Base-by-base conservation (phyloP, 2,329 filamentous ascomycete species). In the Myriangium duriaei region DNA sequence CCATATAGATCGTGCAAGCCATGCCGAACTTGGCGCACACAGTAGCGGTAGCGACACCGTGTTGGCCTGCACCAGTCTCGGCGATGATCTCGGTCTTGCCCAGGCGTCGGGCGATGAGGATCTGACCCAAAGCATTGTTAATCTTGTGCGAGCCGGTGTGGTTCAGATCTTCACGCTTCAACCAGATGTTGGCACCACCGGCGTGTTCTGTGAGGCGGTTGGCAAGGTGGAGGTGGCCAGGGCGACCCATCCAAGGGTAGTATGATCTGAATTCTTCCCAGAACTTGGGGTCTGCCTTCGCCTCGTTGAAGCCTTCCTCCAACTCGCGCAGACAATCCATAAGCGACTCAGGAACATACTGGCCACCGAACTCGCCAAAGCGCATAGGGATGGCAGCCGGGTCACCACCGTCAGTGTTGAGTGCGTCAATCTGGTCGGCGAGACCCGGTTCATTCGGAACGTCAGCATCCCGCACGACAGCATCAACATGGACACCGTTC, bases 141-240 rank as follows among this genome's bases (percentile, higher is more conserved):
- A 98, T 96, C 73, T 98, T 98, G 71, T 98, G 91, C 45, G 83
- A 92, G 48, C 91, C 91, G 6, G 91, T 96, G 59, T 98, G 91
- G 63, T 96, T 96, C 40, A 96, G 68, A 58, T 98, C 91, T 64
- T 98, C 91, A 51, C 91, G 77, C 73, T 98, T 98, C 49, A 98
- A 66, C 80, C 88, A 98, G 65, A 98, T 93, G 55, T 86, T 93
- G 34, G 91, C 88, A 43, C 91, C 91, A 15, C 86, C 85, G 33
- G 84, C 86, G 52, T 88, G 68, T 55, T 92, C 80, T 0, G 88
- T 96, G 47, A 98, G 67, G 37, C 87, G 78, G 49, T 91, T 78
- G 1, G 91, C 91, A 37, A 87, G 65, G 63, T 98, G 91, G 37
- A 98, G 68, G 49, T 88, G 86, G 37, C 88, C 91, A 2, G 91